Conservation (phyloP, 768 basidiomycete species). For the Sporobolomyces phaffii region DNA sequence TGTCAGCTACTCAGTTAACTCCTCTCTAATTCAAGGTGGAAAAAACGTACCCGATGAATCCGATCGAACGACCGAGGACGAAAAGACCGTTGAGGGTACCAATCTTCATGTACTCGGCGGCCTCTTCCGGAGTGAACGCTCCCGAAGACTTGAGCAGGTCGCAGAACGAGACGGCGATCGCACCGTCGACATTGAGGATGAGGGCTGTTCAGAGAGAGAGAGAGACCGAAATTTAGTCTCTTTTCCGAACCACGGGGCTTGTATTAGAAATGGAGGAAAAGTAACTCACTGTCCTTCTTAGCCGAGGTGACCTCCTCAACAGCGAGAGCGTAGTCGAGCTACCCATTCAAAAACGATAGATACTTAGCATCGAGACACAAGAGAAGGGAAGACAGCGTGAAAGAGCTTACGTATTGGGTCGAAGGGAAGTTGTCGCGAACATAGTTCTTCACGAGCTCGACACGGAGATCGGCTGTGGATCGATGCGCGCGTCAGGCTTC, state of each 20-base stretch:
- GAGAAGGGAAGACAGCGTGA: not conserved
- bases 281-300: slow-evolving; percentile 83
- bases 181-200: slow-evolving; percentile 70
- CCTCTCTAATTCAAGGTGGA: not conserved
- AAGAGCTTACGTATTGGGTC: slow-evolving; percentile 50
- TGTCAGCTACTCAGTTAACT: not conserved
- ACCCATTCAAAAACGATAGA: not conserved
- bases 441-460: slow-evolving; percentile 69
- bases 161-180: slow-evolving; percentile 27
- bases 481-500: not conserved
- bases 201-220: slow-evolving; percentile 55
- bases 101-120: slow-evolving; percentile 95
- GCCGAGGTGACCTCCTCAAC: slow-evolving; percentile 95
- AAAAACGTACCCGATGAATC: slow-evolving; percentile 66
- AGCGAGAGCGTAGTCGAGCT: slow-evolving; percentile 61
- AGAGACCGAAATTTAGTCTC: not conserved
- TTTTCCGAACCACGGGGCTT: too few relatives aligned
- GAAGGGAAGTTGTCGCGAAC: slow-evolving; percentile 93
- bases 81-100: slow-evolving; percentile 93
- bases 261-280: not conserved
- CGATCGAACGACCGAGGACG: slow-evolving; percentile 93
- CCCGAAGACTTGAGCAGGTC: slow-evolving; percentile 52
- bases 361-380: not conserved
- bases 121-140: slow-evolving; percentile 91
- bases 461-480: slow-evolving; percentile 46